A percentile compares a stretch with the other conserved stretches of the same genome.
These are phyloP conservation scores for Salix purpurea DNA, from an alignment of 345 rosid species.

Conservation along the genomic window DNA sequence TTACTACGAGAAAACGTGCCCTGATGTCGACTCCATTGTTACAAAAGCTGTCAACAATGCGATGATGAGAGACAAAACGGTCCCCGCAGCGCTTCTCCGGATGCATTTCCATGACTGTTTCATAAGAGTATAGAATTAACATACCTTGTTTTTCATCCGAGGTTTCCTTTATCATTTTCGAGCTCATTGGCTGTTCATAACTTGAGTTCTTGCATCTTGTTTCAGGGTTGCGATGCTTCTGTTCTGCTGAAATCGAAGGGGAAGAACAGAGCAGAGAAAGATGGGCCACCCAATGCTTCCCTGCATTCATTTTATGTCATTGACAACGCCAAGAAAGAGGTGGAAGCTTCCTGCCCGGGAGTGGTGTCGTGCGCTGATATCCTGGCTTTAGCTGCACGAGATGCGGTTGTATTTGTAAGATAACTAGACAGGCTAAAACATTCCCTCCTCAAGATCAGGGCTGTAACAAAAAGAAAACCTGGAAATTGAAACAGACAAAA, in stretches of 20 bases:
- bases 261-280: conserved; percentile 41
- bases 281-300: conserved; percentile 39
- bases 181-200: not conserved
- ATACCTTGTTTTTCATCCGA: not conserved
- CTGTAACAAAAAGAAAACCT: not conserved
- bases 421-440: not conserved
- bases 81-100: conserved; percentile 43
- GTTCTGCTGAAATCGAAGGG: conserved; percentile 36
- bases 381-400: conserved; percentile 47
- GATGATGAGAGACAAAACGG: conserved; percentile 30
- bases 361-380: conserved; percentile 50
- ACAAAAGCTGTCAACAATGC: conserved; percentile 31
- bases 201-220: not conserved
- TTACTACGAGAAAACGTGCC: conserved; percentile 45
- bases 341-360: conserved; percentile 41
- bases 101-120: conserved; percentile 57
- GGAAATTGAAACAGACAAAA: not conserved
- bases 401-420: conserved; percentile 42
- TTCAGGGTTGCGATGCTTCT: conserved; percentile 46
- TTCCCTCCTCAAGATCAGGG: not conserved
- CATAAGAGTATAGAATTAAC: conserved; percentile 28
- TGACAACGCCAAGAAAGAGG: conserved; percentile 39
- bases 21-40: conserved; percentile 29
- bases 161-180: not conserved
- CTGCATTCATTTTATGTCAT: conserved; percentile 46